Evolutionary conservation across 768 basidiomycete genomes (phyloP).

Genomic region (Boletus vermiculosoides): DNA sequence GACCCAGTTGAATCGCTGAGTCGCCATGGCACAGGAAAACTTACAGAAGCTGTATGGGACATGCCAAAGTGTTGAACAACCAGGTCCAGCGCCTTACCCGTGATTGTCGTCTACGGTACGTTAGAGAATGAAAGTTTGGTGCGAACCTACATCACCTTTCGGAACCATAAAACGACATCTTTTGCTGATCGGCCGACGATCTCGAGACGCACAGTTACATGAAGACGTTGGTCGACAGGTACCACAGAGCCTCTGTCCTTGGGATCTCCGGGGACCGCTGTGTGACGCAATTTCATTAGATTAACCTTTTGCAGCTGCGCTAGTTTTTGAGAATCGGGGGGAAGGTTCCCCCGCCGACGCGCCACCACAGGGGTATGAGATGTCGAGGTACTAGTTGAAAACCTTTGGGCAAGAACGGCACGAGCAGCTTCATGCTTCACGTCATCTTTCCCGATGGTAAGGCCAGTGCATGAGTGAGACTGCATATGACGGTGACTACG

Average conservation of each 20-base stretch:
- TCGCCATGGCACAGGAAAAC: not conserved
- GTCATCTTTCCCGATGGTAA: constrained; percentile 7
- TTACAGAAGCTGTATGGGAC: constrained; percentile 12
- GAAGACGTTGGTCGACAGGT: constrained; percentile 55
- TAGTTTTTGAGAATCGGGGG: constrained; percentile 52
- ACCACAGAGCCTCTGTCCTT: constrained; percentile 49
- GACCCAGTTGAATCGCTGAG: constrained; percentile 22
- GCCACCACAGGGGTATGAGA: constrained; percentile 27
- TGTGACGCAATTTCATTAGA: constrained; percentile 74
- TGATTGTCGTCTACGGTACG: constrained; percentile 44
- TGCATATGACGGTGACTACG: constrained; percentile 65
- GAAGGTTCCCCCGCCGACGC: constrained; percentile 33
- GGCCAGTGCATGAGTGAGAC: constrained; percentile 53
- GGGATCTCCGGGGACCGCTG: constrained; percentile 60
- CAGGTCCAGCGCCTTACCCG: constrained; percentile 65
- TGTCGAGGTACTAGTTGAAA: constrained; percentile 30
- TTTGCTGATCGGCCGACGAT: constrained; percentile 26
- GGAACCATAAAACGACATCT: constrained; percentile 64
- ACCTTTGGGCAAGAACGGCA: constrained; percentile 53
- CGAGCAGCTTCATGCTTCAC: constrained; percentile 49
- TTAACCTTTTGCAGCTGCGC: constrained; percentile 57
- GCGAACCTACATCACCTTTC: constrained; percentile 48
- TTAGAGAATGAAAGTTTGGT: constrained; percentile 2
- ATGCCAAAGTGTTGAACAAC: constrained; percentile 31
- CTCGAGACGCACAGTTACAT: constrained; percentile 46